Conservation (phyloP, 2,329 filamentous ascomycete species). For the Hymenoscyphus repandus region DNA sequence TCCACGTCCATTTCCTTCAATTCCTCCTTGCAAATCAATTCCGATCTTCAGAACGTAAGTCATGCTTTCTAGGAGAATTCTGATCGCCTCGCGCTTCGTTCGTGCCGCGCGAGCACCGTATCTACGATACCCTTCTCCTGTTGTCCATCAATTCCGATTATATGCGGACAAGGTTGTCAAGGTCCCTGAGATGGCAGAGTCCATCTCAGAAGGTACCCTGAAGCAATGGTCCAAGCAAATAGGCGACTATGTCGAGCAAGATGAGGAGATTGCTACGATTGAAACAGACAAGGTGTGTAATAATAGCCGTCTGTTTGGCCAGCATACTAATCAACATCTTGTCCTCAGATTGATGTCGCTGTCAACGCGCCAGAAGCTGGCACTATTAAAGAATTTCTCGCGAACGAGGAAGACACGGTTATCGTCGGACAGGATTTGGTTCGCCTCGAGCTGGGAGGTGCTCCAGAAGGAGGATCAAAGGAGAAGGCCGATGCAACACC, state of each 20-base stretch:
- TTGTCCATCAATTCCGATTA: conserved; percentile 49
- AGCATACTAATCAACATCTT: conserved; percentile 11
- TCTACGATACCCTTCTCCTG: conserved; percentile 38
- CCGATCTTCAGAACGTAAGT: conserved; percentile 10
- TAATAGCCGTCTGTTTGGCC: neutral
- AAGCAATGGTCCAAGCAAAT: conserved; percentile 93
- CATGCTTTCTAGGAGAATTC: conserved; percentile 31
- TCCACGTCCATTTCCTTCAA: conserved; percentile 4
- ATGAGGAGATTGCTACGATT: conserved; percentile 97
- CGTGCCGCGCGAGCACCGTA: conserved; percentile 25
- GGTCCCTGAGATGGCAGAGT: conserved; percentile 97
- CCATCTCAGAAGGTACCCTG: conserved; percentile 93
- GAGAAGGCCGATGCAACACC: conserved; percentile 48
- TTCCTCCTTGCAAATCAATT: neutral
- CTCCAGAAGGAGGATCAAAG: conserved; percentile 46
- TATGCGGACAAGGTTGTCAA: conserved; percentile 84
- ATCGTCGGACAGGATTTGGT: conserved; percentile 88
- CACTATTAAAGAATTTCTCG: conserved; percentile 86
- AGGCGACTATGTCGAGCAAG: conserved; percentile 88
- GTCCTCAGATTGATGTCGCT: conserved; percentile 81
- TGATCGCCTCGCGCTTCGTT: conserved; percentile 31
- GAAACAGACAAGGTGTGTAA: conserved; percentile 88
- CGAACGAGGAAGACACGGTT: conserved; percentile 91
- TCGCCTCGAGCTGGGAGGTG: conserved; percentile 74
- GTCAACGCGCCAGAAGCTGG: conserved; percentile 92